A percentile compares a stretch with the other conserved stretches of the same genome.
Conservation (phyloP, 345 rosid species). For the Viola odorata region DNA sequence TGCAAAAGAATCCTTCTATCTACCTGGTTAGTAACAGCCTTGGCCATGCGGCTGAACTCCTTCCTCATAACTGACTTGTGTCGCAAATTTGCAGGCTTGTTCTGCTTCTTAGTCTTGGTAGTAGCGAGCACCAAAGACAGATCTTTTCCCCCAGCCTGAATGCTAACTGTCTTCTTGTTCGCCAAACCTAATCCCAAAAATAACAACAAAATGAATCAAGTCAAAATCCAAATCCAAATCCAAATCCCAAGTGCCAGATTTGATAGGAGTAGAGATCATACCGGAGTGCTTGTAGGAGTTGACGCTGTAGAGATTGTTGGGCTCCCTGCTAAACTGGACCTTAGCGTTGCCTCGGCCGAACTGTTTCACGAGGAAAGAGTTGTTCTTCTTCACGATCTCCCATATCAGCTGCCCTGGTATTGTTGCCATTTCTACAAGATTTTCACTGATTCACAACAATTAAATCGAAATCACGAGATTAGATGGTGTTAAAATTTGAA, state of each 20-base stretch:
- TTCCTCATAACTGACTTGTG: slow-evolving; percentile 4
- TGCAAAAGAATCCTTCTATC: background rate
- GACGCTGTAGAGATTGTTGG: slow-evolving; percentile 18
- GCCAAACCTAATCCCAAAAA: slow-evolving; percentile 10
- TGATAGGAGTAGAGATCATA: background rate
- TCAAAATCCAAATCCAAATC: background rate
- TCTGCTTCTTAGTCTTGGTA: slow-evolving; percentile 19
- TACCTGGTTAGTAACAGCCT: slow-evolving; percentile 19
- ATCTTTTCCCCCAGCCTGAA: slow-evolving; percentile 20
- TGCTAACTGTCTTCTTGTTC: slow-evolving; percentile 16
- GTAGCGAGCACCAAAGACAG: slow-evolving; percentile 12
- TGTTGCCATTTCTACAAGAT: slow-evolving; percentile 10
- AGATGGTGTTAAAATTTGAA: too few species aligned
- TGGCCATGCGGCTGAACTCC: slow-evolving; percentile 11
- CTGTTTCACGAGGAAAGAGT: slow-evolving; percentile 11
- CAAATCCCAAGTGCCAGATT: background rate
- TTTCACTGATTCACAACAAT: too few species aligned
- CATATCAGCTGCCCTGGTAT: background rate
- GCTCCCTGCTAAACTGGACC: slow-evolving; percentile 18
- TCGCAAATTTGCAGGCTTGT: slow-evolving; percentile 15
- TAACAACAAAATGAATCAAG: background rate
- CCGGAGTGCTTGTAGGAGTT: slow-evolving; percentile 23
- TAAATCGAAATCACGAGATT: too few species aligned
- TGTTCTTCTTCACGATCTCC: slow-evolving; percentile 21
- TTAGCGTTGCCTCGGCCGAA: slow-evolving; percentile 15